phyloP scores from a whole-genome alignment of 805 yeast genomes.

The Yarrowia deformans region DNA sequence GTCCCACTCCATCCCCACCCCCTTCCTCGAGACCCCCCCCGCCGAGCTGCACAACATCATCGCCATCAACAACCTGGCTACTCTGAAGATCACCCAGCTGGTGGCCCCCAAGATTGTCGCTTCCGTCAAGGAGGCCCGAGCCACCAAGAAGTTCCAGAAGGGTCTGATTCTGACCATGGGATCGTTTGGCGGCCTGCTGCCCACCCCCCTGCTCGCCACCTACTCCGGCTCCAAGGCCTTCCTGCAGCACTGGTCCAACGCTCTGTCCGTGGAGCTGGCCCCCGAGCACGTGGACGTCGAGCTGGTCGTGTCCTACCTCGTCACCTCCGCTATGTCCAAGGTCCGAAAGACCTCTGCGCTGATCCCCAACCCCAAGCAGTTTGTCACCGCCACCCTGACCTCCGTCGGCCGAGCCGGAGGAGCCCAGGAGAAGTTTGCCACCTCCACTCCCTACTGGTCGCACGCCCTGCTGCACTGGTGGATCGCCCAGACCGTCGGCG shows the following conservation, averaged over 20 bases:
- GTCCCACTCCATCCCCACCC: conserved; percentile 93
- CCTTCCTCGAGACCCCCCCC: conserved; percentile 80
- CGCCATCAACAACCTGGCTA: conserved; percentile 83
- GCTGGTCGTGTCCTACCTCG: conserved; percentile 83
- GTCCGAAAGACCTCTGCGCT: conserved; percentile 73
- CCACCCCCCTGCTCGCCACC: conserved; percentile 90
- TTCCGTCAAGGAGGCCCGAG: conserved; percentile 55
- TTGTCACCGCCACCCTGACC: conserved; percentile 75
- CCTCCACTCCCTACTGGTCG: conserved; percentile 89
- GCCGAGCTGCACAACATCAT: conserved; percentile 80
- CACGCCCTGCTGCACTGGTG: conserved; percentile 90
- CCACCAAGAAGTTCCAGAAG: conserved; percentile 43
- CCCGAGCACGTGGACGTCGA: conserved; percentile 81
- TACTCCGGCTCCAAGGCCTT: conserved; percentile 97
- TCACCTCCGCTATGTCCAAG: conserved; percentile 95
- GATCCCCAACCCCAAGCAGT: conserved; percentile 82
- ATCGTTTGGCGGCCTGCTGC: conserved; percentile 92
- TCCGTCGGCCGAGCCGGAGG: conserved; percentile 84
- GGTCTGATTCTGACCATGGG: conserved; percentile 95
- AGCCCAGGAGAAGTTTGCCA: conserved; percentile 87
- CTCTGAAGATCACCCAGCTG: conserved; percentile 82
- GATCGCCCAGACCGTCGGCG: conserved; percentile 81
- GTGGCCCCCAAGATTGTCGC: conserved; percentile 72
- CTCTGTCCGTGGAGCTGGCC: conserved; percentile 84
- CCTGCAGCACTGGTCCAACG: conserved; percentile 89